Conservation (phyloP, 805 yeast genomes). For the Wickerhamiella hasegawae region DNA sequence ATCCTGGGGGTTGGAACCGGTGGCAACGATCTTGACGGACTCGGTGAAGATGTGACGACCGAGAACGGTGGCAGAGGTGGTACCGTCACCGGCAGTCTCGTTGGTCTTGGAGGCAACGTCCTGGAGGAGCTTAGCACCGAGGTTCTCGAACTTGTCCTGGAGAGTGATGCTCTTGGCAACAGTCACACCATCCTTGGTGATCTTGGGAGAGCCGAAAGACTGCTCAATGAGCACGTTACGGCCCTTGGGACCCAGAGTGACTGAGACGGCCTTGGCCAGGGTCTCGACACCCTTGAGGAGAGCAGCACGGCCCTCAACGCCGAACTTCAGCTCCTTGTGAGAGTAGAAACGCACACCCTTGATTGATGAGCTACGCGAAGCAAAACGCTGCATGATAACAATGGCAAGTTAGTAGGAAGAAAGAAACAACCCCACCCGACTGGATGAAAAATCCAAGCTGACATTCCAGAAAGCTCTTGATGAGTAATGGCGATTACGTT, state of each 20-base stretch:
- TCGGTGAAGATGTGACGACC: conserved; percentile 94
- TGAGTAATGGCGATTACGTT: too few species aligned
- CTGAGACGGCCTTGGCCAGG: conserved; percentile 90
- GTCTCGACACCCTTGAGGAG: conserved; percentile 85
- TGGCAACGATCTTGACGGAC: conserved; percentile 91
- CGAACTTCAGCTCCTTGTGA: conserved; percentile 91
- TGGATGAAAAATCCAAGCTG: too few species aligned
- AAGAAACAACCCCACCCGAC: too few species aligned
- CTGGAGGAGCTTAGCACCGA: conserved; percentile 90
- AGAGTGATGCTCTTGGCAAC: conserved; percentile 77
- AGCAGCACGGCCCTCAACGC: conserved; percentile 95
- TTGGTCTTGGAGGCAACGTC: conserved; percentile 96
- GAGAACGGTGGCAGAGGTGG: conserved; percentile 91
- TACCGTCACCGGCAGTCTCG: conserved; percentile 97
- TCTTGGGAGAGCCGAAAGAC: conserved; percentile 91
- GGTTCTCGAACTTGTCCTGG: conserved; percentile 82
- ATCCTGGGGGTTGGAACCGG: conserved; percentile 98
- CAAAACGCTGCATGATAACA: conserved; percentile 3
- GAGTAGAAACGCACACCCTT: conserved; percentile 22
- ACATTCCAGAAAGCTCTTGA: too few species aligned
- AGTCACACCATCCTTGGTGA: conserved; percentile 98
- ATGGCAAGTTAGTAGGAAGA: too few species aligned
- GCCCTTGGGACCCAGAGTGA: conserved; percentile 96
- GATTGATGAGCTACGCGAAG: conserved; percentile 6
- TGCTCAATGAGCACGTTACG: conserved; percentile 94